phyloP scores from a whole-genome alignment of 192 early-diverging fungal genomes.

The Podila minutissima region DNA sequence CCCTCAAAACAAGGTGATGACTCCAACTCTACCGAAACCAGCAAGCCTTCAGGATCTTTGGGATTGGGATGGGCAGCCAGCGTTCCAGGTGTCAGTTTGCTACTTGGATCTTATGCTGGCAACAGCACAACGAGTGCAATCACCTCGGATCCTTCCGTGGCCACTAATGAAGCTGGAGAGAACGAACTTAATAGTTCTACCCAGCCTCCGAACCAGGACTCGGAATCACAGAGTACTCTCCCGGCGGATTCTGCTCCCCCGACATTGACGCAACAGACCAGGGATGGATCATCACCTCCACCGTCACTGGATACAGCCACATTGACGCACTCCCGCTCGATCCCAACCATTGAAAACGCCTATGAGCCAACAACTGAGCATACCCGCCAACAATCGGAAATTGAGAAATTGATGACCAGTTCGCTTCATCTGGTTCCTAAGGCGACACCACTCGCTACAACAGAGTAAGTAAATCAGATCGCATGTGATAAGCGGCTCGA shows the following conservation, averaged over 20 bases:
- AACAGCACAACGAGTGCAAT: constrained; percentile 12
- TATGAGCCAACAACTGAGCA: constrained; percentile 13
- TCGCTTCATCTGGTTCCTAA: constrained; percentile 42
- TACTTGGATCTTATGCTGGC: constrained; percentile 24
- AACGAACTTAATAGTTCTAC: neutral
- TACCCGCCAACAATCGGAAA: constrained; percentile 34
- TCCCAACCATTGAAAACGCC: neutral
- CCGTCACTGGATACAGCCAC: neutral
- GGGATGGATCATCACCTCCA: constrained; percentile 2
- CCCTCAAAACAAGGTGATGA: constrained; percentile 1
- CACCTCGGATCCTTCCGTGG: neutral
- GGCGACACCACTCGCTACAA: constrained; percentile 6
- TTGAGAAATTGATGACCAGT: constrained; percentile 45
- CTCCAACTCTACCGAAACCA: constrained; percentile 3
- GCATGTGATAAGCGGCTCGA: neutral
- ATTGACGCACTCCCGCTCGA: constrained; percentile 6
- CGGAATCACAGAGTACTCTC: neutral
- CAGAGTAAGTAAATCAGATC: constrained; percentile 26
- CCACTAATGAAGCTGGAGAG: neutral
- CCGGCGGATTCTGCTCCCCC: neutral
- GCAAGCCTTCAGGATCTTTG: constrained; percentile 4
- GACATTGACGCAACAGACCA: neutral
- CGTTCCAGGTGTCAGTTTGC: constrained; percentile 40
- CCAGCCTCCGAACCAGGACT: neutral
- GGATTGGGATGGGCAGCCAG: constrained; percentile 36